phyloP scores from a whole-genome alignment of 2,329 filamentous ascomycete genomes.

The Trichoderma sp. region DNA sequence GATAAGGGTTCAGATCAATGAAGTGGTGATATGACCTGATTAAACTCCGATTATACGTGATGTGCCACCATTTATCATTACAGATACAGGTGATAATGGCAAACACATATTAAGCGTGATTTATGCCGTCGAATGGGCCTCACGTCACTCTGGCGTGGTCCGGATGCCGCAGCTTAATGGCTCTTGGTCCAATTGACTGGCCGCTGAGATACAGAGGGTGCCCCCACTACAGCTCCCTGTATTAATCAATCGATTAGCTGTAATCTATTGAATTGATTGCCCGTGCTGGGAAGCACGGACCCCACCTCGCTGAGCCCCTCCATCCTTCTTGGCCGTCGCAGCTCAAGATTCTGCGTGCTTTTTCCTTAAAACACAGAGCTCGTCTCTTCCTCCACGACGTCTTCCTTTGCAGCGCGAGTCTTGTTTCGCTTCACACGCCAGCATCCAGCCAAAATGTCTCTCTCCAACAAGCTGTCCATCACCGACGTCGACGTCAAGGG shows the following conservation, averaged over 20 bases:
- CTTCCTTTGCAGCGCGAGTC: constrained; percentile 24
- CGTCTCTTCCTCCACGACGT: constrained; percentile 9
- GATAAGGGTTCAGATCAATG: not conserved
- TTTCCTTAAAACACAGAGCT: constrained; percentile 25
- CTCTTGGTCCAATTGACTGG: not conserved
- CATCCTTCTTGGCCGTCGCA: constrained; percentile 33
- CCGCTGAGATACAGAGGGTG: not conserved
- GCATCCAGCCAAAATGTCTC: constrained; percentile 73
- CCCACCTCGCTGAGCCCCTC: constrained; percentile 10
- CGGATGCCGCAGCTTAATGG: not conserved
- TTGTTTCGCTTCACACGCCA: constrained; percentile 11
- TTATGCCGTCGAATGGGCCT: constrained; percentile 13
- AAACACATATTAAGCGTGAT: constrained; percentile 7
- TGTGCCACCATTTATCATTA: not conserved
- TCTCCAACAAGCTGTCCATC: constrained; percentile 97
- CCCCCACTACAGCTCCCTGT: constrained; percentile 23
- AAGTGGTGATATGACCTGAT: constrained; percentile 22
- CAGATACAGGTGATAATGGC: not conserved
- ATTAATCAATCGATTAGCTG: constrained; percentile 17
- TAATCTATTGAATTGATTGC: constrained; percentile 26
- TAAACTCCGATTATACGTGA: not conserved
- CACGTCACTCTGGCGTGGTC: constrained; percentile 29
- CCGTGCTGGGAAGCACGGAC: not conserved
- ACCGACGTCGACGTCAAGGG: constrained; percentile 95
- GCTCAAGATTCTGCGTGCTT: constrained; percentile 30